Evolutionary conservation across 1,284 basidiomycete genomes (phyloP), one percentile per base, ranked within the genome.

Genomic region (Puccinia horiana): DNA sequence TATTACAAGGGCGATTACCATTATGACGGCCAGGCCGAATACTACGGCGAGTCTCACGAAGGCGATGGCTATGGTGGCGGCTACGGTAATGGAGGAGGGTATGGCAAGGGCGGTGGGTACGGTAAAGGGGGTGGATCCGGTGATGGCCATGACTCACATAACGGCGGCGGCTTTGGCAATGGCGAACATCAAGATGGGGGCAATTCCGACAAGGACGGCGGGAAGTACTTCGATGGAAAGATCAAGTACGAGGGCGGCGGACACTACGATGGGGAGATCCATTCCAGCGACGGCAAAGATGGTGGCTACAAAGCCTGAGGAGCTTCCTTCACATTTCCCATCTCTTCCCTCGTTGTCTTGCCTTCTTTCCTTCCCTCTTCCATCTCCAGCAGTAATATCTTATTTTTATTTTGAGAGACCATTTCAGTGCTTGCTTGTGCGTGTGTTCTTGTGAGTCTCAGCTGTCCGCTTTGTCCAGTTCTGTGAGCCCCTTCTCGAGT

Each of bases 211-310:
- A 16, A 16, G 44, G 12, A 65, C 3, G 69, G 20, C 32, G 20
- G 32, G 11, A 72, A 49, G 16, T 72, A 72, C 44, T 47, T 26
- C 11, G 14, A 72, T 26, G 69, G 69, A 42, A 72, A 72, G 23
- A 44, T 47, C 69, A n/a, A 72, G 23, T 72, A 72, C 26, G 44
- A 72, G 29, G 69, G 69, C n/a, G 4, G 49, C 16, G 69, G 69
- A 4, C n/a, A n/a, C 29, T 72, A 72, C 69, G 42, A 29, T 6
- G 44, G 69, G 2, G 69, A 72, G 35, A 14, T 2, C 44, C 69
- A 72, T 20, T 72, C 69, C 23, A 32, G 18, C n/a, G 69, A 70
- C 20, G n/a, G 37, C n/a, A 70, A 70, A 2, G 56, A 32, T 2
- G 35, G n/a, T 44, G 65, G 42, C 32, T 32, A 72, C 69, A 49